Percentiles rank a stretch among this genome's conserved stretches.
phyloP scores from a whole-genome alignment of 2,329 filamentous ascomycete genomes.

The Penicillium capsulatum region DNA sequence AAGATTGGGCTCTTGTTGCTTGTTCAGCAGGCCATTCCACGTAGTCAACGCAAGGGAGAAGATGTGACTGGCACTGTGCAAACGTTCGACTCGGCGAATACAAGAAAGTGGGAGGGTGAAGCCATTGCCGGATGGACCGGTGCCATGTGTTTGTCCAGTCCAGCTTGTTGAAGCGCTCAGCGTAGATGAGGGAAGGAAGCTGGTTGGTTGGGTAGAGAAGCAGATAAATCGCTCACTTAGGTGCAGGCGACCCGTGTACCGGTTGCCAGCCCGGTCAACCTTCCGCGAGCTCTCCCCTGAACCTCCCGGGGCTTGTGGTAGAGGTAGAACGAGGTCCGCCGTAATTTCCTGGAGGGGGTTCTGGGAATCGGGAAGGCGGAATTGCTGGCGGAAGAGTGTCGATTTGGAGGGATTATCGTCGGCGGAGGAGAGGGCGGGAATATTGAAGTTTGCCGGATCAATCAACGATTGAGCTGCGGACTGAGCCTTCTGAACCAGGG shows the following conservation, averaged over 20 bases:
- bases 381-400: slow-evolving; percentile 90
- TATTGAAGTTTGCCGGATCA: slow-evolving; percentile 76
- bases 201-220: slow-evolving; percentile 90
- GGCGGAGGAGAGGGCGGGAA: slow-evolving; percentile 65
- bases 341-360: slow-evolving; percentile 94
- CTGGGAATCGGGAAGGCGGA: slow-evolving; percentile 87
- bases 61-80: slow-evolving; percentile 87
- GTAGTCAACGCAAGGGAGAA: slow-evolving; percentile 94
- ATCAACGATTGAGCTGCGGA: slow-evolving; percentile 91
- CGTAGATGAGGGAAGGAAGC: slow-evolving; percentile 76
- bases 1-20: slow-evolving; percentile 53
- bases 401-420: slow-evolving; percentile 86
- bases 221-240: slow-evolving; percentile 92
- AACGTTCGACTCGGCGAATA: slow-evolving; percentile 82
- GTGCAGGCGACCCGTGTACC: slow-evolving; percentile 89
- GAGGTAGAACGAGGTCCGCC: slow-evolving; percentile 85
- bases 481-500: slow-evolving; percentile 91
- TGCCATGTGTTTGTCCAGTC: slow-evolving; percentile 88
- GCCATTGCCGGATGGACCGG: slow-evolving; percentile 88
- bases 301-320: slow-evolving; percentile 54
- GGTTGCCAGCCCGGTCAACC: slow-evolving; percentile 63
- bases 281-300: slow-evolving; percentile 60
- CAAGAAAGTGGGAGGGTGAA: slow-evolving; percentile 92
- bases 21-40: slow-evolving; percentile 71
- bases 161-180: slow-evolving; percentile 76